Percentiles rank a stretch among this genome's conserved stretches.
Conservation (phyloP, 176 grass and related monocot genomes). For the Avena sativa region DNA sequence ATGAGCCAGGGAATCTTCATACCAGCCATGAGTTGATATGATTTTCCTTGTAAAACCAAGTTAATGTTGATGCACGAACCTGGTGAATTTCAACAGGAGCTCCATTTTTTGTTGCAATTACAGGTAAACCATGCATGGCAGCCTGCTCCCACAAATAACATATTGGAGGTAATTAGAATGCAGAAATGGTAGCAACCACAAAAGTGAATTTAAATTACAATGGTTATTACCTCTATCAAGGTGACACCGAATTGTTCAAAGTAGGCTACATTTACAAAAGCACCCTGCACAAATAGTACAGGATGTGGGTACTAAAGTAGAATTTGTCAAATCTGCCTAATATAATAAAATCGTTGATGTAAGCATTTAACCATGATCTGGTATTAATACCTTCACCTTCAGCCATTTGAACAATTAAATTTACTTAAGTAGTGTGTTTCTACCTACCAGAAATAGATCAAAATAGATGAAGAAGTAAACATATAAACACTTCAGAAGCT, state of each 20-base stretch:
- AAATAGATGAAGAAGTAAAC: constrained; percentile 25
- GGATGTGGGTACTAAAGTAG: background rate
- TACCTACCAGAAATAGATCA: constrained; percentile 26
- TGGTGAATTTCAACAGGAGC: constrained; percentile 77
- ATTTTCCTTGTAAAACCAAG: constrained; percentile 31
- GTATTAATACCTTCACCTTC: constrained; percentile 4
- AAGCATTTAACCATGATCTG: constrained; percentile 1
- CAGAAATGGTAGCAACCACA: constrained; percentile 17
- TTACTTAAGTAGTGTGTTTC: background rate
- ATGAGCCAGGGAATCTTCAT: constrained; percentile 12
- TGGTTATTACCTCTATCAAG: constrained; percentile 67
- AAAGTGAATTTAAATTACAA: constrained; percentile 28
- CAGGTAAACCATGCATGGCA: constrained; percentile 72
- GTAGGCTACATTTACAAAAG: constrained; percentile 78
- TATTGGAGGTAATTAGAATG: constrained; percentile 21
- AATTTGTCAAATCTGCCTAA: constrained; percentile 14
- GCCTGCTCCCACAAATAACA: constrained; percentile 48
- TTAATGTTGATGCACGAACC: constrained; percentile 40
- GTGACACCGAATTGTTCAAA: constrained; percentile 83
- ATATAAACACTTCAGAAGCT: constrained; percentile 1
- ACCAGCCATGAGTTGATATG: background rate
- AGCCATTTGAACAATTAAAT: constrained; percentile 8
- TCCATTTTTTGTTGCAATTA: constrained; percentile 84
- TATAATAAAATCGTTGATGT: constrained; percentile 6
- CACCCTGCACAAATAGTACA: constrained; percentile 56